A percentile compares a stretch with the other conserved stretches of the same genome.
Evolutionary conservation across 2,329 filamentous ascomycete genomes (phyloP).

Genomic region (Xylaria sp.): DNA sequence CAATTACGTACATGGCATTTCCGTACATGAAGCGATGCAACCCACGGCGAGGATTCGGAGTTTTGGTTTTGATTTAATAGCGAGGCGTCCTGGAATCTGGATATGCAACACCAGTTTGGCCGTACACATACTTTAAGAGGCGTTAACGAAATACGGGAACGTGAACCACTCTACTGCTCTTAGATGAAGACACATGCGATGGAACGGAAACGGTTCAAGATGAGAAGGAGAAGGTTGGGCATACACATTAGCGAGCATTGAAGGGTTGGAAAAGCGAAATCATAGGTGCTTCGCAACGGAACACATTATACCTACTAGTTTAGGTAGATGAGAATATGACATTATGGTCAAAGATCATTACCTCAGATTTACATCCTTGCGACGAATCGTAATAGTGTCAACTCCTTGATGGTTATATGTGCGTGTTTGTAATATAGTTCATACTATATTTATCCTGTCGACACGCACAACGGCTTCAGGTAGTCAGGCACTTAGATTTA

Average conservation of each 20-base stretch:
- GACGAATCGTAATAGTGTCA: background rate
- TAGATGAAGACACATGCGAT: background rate
- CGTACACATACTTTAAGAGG: slow-evolving; percentile 7
- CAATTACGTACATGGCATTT: too few species aligned
- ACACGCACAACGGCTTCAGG: too few species aligned
- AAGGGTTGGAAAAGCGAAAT: background rate
- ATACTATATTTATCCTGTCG: background rate
- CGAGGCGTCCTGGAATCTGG: slow-evolving; percentile 28
- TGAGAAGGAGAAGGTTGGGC: background rate
- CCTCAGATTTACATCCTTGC: background rate
- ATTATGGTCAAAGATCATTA: background rate
- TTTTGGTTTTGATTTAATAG: slow-evolving; percentile 20
- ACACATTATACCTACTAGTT: slow-evolving; percentile 8
- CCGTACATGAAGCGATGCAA: slow-evolving; percentile 22
- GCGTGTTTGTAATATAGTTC: background rate
- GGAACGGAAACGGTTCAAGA: background rate
- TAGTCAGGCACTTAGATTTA: too few species aligned
- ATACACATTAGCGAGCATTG: slow-evolving; percentile 5
- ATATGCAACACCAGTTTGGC: slow-evolving; percentile 11
- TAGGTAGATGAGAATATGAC: slow-evolving; percentile 14
- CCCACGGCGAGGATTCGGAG: background rate
- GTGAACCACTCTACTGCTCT: background rate
- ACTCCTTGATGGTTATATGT: background rate
- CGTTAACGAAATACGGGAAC: background rate
- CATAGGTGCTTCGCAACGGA: background rate